Conservation (phyloP, 129 eudicot species). For the Arctium minus region DNA sequence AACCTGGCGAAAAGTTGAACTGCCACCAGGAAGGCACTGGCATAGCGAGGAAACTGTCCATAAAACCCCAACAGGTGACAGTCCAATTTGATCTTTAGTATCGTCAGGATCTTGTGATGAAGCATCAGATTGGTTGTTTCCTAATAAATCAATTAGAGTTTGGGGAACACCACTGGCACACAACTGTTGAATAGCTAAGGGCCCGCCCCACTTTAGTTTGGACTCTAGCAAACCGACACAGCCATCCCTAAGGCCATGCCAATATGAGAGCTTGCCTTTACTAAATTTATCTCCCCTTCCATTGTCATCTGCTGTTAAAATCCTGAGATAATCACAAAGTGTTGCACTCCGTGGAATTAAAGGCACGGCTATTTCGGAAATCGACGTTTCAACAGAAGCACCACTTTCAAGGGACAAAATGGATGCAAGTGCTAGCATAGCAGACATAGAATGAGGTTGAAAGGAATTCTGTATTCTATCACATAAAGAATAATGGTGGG, state of each 20-base stretch:
- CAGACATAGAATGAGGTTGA: conserved; percentile 75
- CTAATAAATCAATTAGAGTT: conserved; percentile 64
- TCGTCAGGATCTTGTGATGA: conserved; percentile 24
- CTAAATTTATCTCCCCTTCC: conserved; percentile 16
- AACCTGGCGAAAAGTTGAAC: conserved; percentile 72
- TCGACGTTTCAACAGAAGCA: conserved; percentile 42
- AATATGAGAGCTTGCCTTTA: conserved; percentile 58
- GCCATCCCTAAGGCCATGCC: conserved; percentile 92
- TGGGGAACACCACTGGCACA: conserved; percentile 99
- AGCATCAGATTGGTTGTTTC: conserved; percentile 40
- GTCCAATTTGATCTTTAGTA: conserved; percentile 51
- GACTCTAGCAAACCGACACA: conserved; percentile 80
- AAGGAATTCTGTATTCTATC: conserved; percentile 61
- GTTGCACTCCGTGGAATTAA: conserved; percentile 87
- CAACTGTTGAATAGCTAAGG: conserved; percentile 81
- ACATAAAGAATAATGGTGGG: conserved; percentile 74
- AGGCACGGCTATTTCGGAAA: conserved; percentile 82
- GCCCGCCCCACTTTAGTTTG: conserved; percentile 86
- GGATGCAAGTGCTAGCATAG: conserved; percentile 95
- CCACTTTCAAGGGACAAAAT: conserved; percentile 73
- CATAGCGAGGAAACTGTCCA: conserved; percentile 85
- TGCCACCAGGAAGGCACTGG: conserved; percentile 92
- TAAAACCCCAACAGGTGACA: conserved; percentile 86
- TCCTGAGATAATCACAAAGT: conserved; percentile 72
- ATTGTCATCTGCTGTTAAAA: conserved; percentile 39